Conservation (phyloP, 805 yeast genomes). For the Lachancea nothofagi region DNA sequence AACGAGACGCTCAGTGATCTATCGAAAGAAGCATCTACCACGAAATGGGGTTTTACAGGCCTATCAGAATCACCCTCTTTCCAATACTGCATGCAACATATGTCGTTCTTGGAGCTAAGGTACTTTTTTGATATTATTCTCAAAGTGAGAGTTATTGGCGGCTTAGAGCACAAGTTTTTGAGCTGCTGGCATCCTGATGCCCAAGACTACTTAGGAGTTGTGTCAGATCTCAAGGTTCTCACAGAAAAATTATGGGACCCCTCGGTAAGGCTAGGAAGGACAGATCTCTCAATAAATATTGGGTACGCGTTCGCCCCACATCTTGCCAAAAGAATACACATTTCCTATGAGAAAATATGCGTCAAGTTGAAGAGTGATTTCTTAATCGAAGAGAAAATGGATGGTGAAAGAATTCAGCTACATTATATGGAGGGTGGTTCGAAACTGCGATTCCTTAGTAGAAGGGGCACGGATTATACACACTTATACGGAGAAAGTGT, state of each 20-base stretch:
- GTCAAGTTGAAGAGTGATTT: conserved; percentile 43
- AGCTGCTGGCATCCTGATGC: conserved; percentile 78
- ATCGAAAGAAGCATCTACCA: conserved; percentile 25
- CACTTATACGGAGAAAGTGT: conserved; percentile 55
- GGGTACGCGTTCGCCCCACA: conserved; percentile 64
- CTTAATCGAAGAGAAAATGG: conserved; percentile 83
- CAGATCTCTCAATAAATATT: conserved; percentile 34
- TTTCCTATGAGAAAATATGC: conserved; percentile 48
- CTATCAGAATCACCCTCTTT: conserved; percentile 36
- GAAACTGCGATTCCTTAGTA: conserved; percentile 38
- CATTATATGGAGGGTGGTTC: conserved; percentile 53
- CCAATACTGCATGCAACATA: conserved; percentile 43
- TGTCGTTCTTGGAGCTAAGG: conserved; percentile 58
- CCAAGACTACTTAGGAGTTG: conserved; percentile 53
- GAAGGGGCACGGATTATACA: conserved; percentile 72
- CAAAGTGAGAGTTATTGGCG: conserved; percentile 52
- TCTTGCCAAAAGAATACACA: conserved; percentile 52
- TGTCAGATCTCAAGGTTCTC: conserved; percentile 56
- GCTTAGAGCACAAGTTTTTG: conserved; percentile 55
- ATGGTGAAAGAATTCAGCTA: conserved; percentile 83
- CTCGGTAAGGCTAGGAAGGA: conserved; percentile 35
- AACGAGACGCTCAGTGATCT: conserved; percentile 43
- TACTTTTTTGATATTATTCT: conserved; percentile 67
- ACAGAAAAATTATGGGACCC: conserved; percentile 56
- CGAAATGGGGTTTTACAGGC: conserved; percentile 18